Evolutionary conservation across 768 basidiomycete genomes (phyloP), one percentile per base, ranked within the genome.

Genomic region (Pulveroboletus sp.): DNA sequence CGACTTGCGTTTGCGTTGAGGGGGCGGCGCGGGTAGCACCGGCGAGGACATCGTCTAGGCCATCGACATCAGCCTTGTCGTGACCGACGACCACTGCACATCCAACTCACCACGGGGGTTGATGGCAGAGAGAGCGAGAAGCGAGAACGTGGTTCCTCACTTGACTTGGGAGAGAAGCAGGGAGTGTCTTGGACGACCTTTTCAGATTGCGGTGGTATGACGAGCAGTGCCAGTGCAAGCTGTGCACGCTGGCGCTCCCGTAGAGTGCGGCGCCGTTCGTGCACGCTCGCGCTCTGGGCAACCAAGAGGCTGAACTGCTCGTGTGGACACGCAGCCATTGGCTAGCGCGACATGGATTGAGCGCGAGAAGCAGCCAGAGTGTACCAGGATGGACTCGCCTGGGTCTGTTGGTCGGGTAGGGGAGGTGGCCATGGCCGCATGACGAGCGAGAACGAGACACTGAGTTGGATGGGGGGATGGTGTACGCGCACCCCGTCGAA

Each of bases 121-220:
- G 55, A 6, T 0, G 61, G 31, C 26, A 21, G 35, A 3, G 61
- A 62, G 37, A 50, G 43, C 35, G 61, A 62, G 30, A 62, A 62
- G 7, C 61, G 58, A 27, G 61, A 62, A 7, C 51, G 52, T 31
- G 61, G 61, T 21, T 60, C 55, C 24, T 57, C 57, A 12, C 41
- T 51, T 1, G 54, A 63, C 4, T 39, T 49, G 11, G 27, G 3
- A 2, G 54, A 46, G 31, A 18, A 12, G 32, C 18, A 31, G 14
- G 17, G 21, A 6, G 7, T 3, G 1, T 36, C 47, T 5, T 27
- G 42, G 1, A 7, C 18, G 14, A 32, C 48, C 28, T 12, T 24
- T 18, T 41, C 43, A 38, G 24, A 27, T 21, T 9, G 39, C 8
- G 35, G 36, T 14, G 56, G 43, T n/a, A 52, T 37, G 18, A 57